phyloP scores from a whole-genome alignment of 2,329 filamentous ascomycete species.

The Colletotrichum sansevieriae region DNA sequence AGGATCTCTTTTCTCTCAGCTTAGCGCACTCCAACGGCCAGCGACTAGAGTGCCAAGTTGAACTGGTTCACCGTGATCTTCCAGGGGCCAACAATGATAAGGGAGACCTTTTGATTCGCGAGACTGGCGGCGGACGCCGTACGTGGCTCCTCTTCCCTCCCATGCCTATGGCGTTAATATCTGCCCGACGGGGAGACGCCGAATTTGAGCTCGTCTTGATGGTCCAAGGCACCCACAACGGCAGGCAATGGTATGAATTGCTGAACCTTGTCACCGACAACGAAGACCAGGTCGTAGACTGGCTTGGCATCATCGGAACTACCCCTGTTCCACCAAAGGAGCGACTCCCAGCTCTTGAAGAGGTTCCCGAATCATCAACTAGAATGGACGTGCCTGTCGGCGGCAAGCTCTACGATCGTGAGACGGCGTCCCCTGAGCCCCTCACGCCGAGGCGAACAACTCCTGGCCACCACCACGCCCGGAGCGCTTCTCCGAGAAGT shows the following conservation, averaged over 20 bases:
- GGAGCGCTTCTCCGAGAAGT: conserved; percentile 45
- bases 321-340: conserved; percentile 62
- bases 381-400: conserved; percentile 39
- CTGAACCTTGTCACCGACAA: conserved; percentile 82
- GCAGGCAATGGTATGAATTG: conserved; percentile 84
- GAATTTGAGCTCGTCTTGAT: conserved; percentile 84
- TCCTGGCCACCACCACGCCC: conserved; percentile 52
- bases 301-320: conserved; percentile 82
- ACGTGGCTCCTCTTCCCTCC: conserved; percentile 93
- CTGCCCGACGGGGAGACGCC: conserved; percentile 80
- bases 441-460: conserved; percentile 50
- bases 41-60: conserved; percentile 87
- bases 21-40: conserved; percentile 91
- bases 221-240: conserved; percentile 78
- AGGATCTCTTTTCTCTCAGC: conserved; percentile 90
- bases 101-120: conserved; percentile 92
- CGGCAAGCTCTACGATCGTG: conserved; percentile 27
- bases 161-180: conserved; percentile 78
- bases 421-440: conserved; percentile 43
- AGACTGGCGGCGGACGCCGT: conserved; percentile 81
- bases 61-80: conserved; percentile 88
- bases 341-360: conserved; percentile 50
- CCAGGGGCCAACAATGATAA: conserved; percentile 73
- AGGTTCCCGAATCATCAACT: conserved; percentile 40
- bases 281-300: conserved; percentile 84